A percentile compares a stretch with the other conserved stretches of the same genome.
Conservation (phyloP, 768 basidiomycete species). For the Leccinum obscurum region DNA sequence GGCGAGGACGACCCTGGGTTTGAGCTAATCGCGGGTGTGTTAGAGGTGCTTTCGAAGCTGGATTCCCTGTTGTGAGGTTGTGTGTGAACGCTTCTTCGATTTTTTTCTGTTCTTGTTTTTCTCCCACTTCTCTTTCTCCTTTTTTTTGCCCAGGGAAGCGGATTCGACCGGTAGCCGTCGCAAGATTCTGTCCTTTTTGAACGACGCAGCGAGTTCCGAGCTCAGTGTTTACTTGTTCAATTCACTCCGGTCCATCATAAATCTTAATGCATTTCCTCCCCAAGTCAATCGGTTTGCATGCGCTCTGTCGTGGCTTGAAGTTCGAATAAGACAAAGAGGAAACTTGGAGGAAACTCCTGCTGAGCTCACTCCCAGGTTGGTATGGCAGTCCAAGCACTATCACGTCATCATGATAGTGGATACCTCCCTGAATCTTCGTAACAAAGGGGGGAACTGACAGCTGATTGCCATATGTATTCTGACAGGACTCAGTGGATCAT, state of each 20-base stretch:
- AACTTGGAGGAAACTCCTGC: too few species aligned
- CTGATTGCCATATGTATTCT: too few species aligned
- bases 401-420: too few species aligned
- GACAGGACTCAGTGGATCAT: too few species aligned
- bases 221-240: not conserved
- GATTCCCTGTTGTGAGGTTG: conserved; percentile 54
- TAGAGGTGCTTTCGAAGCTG: conserved; percentile 91
- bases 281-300: not conserved
- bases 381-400: too few species aligned
- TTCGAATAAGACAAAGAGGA: not conserved
- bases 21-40: conserved; percentile 88
- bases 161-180: not conserved
- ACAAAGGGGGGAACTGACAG: too few species aligned
- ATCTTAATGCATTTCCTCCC: not conserved
- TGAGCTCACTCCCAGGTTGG: too few species aligned
- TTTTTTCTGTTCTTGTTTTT: not conserved
- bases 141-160: not conserved
- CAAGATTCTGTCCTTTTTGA: not conserved
- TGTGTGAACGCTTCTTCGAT: conserved; percentile 8
- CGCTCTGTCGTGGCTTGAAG: not conserved
- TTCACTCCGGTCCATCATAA: not conserved
- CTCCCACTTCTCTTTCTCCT: not conserved
- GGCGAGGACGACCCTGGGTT: conserved; percentile 82
- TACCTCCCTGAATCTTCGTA: too few species aligned
- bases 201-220: not conserved